Percentiles rank a stretch among this genome's conserved stretches.
Evolutionary conservation across 352 stramenopile species (phyloP).

Genomic region (Bremia lactucae): DNA sequence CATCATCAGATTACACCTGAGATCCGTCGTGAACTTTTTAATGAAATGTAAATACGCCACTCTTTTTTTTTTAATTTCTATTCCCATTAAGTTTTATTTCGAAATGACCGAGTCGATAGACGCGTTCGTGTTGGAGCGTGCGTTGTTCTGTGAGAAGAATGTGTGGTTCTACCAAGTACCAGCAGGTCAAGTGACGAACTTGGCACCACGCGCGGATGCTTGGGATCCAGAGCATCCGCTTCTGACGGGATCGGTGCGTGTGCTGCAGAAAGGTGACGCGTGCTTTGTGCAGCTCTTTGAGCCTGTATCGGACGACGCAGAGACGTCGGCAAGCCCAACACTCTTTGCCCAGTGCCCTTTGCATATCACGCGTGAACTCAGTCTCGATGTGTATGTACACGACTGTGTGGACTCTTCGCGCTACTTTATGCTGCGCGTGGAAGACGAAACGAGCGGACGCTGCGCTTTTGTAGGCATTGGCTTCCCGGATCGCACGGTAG

Average conservation of each 20-base stretch:
- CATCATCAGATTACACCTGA: slow-evolving; percentile 98
- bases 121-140: slow-evolving; percentile 49
- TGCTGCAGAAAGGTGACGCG: slow-evolving; percentile 62
- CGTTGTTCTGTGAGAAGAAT: slow-evolving; percentile 58
- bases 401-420: slow-evolving; percentile 82
- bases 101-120: slow-evolving; percentile 16
- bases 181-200: slow-evolving; percentile 46
- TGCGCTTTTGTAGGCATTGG: slow-evolving; percentile 72
- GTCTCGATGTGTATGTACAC: slow-evolving; percentile 69
- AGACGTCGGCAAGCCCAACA: slow-evolving; percentile 10
- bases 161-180: slow-evolving; percentile 85
- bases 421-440: slow-evolving; percentile 83
- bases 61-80: no score
- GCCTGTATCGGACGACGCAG: slow-evolving; percentile 16
- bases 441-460: slow-evolving; percentile 61
- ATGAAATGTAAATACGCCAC: slow-evolving; percentile 55
- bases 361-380: slow-evolving; percentile 46
- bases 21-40: slow-evolving; percentile 94
- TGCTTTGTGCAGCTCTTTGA: slow-evolving; percentile 74
- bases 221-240: slow-evolving; percentile 80
- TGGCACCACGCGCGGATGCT: slow-evolving; percentile 63
- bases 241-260: slow-evolving; percentile 53
- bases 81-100: no score
- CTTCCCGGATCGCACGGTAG: slow-evolving; percentile 60
- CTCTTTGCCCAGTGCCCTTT: slow-evolving; percentile 77